Percentiles rank a stretch among this genome's conserved stretches.
Evolutionary conservation across 1,284 basidiomycete species (phyloP).

Genomic region (Cutaneotrichosporon mucoides): DNA sequence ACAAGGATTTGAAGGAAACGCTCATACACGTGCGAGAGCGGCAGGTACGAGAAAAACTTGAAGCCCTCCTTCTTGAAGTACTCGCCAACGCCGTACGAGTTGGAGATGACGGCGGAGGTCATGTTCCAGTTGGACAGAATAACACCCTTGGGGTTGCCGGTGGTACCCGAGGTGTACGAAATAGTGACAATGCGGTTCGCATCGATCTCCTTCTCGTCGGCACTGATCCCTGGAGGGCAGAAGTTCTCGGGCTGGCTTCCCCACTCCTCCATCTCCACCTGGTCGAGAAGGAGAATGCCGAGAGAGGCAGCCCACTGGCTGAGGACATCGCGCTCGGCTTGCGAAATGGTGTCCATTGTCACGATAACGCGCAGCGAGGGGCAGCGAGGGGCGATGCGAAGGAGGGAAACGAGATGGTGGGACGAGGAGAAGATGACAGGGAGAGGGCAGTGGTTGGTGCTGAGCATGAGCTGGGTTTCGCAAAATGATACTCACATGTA

Average conservation of each 20-base stretch:
- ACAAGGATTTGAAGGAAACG: constrained; percentile 50
- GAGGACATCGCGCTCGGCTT: constrained; percentile 57
- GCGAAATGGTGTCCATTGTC: constrained; percentile 42
- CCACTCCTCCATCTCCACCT: constrained; percentile 61
- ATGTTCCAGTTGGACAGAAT: constrained; percentile 75
- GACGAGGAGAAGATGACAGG: constrained; percentile 70
- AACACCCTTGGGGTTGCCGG: constrained; percentile 59
- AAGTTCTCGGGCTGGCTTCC: constrained; percentile 30
- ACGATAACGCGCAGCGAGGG: constrained; percentile 61
- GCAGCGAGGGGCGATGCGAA: constrained; percentile 63
- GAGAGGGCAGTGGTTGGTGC: constrained; percentile 78
- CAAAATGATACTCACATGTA: constrained; percentile 29
- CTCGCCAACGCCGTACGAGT: constrained; percentile 58
- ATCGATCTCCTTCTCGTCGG: constrained; percentile 40
- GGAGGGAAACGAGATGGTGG: constrained; percentile 68
- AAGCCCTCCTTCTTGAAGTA: constrained; percentile 64
- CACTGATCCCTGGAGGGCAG: constrained; percentile 35
- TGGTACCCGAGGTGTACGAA: constrained; percentile 49
- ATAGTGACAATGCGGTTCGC: constrained; percentile 40
- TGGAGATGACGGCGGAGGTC: constrained; percentile 61
- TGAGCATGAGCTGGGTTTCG: constrained; percentile 35
- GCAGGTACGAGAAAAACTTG: constrained; percentile 47
- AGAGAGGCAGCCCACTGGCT: constrained; percentile 67
- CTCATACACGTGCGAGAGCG: constrained; percentile 68
- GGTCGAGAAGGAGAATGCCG: constrained; percentile 62